A percentile compares a stretch with the other conserved stretches of the same genome.
These are phyloP conservation scores for Phytophthora cryptogea DNA, from an alignment of 352 stramenopile genomes.

Conservation along the genomic window DNA sequence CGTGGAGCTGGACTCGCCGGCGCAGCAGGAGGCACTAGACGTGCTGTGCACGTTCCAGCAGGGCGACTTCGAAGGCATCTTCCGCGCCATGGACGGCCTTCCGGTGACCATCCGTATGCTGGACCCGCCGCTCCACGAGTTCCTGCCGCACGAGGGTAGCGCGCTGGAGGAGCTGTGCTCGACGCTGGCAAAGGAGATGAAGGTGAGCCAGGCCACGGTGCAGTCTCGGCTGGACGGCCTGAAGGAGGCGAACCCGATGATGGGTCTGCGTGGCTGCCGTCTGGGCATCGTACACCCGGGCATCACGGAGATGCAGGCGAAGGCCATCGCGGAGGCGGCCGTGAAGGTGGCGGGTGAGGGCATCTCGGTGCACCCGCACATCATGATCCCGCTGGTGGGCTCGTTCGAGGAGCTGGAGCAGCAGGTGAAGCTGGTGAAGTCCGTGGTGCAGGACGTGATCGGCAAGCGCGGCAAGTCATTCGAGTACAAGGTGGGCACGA, in stretches of 20 bases:
- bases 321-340: conserved; percentile 29
- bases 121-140: conserved; percentile 28
- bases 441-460: conserved; percentile 30
- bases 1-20: conserved; percentile 31
- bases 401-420: conserved; percentile 33
- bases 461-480: conserved; percentile 26
- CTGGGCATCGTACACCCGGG: conserved; percentile 35
- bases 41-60: conserved; percentile 29
- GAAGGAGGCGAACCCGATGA: conserved; percentile 39
- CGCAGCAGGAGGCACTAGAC: conserved; percentile 25
- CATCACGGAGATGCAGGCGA: conserved; percentile 35
- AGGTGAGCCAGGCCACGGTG: conserved; percentile 26
- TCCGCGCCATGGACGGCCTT: conserved; percentile 29
- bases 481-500: conserved; percentile 36
- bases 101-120: conserved; percentile 32
- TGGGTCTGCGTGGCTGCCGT: conserved; percentile 32
- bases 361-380: conserved; percentile 32
- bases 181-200: conserved; percentile 25
- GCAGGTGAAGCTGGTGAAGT: conserved; percentile 32
- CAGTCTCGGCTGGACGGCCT: conserved; percentile 21
- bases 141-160: conserved; percentile 30
- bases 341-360: conserved; percentile 11
- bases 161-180: conserved; percentile 28
- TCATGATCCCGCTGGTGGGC: conserved; percentile 24
- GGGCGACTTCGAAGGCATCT: conserved; percentile 32